These are phyloP conservation scores for Aspergillus clavatus DNA, from an alignment of 2,329 filamentous ascomycete genomes.

Conservation along the genomic window DNA sequence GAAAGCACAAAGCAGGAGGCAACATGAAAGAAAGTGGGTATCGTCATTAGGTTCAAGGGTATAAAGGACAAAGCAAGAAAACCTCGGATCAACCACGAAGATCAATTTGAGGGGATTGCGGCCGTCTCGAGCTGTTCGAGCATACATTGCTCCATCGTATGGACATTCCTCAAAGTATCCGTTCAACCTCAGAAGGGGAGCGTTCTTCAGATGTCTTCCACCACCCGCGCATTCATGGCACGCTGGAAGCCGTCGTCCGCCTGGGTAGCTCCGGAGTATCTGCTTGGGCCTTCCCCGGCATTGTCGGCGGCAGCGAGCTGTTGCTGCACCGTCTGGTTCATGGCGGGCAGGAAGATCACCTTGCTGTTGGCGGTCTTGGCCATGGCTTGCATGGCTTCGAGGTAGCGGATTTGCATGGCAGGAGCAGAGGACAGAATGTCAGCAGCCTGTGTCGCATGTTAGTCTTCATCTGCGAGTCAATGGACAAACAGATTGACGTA, in stretches of 20 bases:
- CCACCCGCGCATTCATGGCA: slow-evolving; percentile 73
- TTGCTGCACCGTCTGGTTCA: slow-evolving; percentile 54
- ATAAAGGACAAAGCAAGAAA: slow-evolving; percentile 13
- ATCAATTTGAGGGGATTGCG: neutral
- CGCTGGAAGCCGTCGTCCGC: slow-evolving; percentile 63
- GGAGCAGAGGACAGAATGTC: slow-evolving; percentile 88
- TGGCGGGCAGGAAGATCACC: slow-evolving; percentile 73
- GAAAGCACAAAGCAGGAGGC: neutral
- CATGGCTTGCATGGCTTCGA: slow-evolving; percentile 99
- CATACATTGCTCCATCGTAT: slow-evolving; percentile 15
- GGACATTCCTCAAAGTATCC: slow-evolving; percentile 6
- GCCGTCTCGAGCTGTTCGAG: neutral
- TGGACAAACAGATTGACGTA: slow-evolving; percentile 7
- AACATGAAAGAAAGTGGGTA: slow-evolving; percentile 31
- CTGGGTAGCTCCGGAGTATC: slow-evolving; percentile 42
- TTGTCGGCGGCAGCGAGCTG: slow-evolving; percentile 48
- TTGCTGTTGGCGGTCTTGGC: slow-evolving; percentile 87
- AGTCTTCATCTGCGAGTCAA: neutral
- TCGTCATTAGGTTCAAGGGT: slow-evolving; percentile 19
- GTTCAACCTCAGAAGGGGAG: slow-evolving; percentile 2
- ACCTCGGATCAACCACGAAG: neutral
- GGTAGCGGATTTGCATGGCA: slow-evolving; percentile 96
- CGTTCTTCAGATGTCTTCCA: slow-evolving; percentile 72
- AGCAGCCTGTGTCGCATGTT: slow-evolving; percentile 55
- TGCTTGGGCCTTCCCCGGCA: slow-evolving; percentile 54